Evolutionary conservation across 805 yeast genomes (phyloP).

Genomic region (Ogataea corticis): DNA sequence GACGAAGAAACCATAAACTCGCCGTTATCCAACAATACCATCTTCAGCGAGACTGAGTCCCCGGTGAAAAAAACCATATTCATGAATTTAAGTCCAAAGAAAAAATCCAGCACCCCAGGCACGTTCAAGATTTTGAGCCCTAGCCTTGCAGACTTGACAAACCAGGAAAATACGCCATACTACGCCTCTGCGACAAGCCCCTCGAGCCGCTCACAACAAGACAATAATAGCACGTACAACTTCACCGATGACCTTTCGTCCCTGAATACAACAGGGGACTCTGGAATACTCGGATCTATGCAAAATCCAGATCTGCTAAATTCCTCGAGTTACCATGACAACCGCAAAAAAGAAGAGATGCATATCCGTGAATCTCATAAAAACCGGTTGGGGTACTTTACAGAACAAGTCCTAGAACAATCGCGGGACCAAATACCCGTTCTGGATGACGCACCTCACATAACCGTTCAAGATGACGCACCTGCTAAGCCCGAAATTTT

Average conservation of each 20-base stretch:
- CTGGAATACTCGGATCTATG: background rate
- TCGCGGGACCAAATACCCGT: too few species aligned
- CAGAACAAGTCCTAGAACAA: slow-evolving; percentile 15
- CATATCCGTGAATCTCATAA: slow-evolving; percentile 19
- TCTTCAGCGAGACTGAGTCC: slow-evolving; percentile 10
- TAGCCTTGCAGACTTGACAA: background rate
- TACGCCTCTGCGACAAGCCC: background rate
- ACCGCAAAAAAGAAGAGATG: slow-evolving; percentile 12
- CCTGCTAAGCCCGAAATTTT: too few species aligned
- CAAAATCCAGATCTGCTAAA: background rate
- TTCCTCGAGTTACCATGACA: background rate
- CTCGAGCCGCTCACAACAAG: background rate
- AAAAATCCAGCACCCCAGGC: slow-evolving; percentile 1
- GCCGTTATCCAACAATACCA: background rate
- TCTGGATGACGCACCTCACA: too few species aligned
- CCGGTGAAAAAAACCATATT: slow-evolving; percentile 13
- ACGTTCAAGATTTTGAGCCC: slow-evolving; percentile 7
- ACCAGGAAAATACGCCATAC: background rate
- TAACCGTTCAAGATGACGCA: too few species aligned
- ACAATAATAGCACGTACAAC: slow-evolving; percentile 3
- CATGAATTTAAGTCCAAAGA: slow-evolving; percentile 11
- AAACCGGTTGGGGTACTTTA: slow-evolving; percentile 19
- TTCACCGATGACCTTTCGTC: slow-evolving; percentile 1
- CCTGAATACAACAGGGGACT: slow-evolving; percentile 11
- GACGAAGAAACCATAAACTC: too few species aligned